These are phyloP conservation scores for Populus nigra DNA, from an alignment of 345 rosid genomes.

Conservation along the genomic window DNA sequence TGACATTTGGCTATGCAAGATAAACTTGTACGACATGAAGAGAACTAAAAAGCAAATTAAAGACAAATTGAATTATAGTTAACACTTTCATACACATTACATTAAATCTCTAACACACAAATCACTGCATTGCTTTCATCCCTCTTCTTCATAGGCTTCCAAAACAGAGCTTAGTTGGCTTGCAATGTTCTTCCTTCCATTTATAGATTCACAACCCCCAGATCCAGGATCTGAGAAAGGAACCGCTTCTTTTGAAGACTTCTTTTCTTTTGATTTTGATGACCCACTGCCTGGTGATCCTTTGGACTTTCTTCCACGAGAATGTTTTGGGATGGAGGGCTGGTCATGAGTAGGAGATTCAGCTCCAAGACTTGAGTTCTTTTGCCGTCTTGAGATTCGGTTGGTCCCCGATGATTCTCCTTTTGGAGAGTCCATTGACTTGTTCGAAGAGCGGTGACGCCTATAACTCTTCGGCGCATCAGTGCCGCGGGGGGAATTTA, in stretches of 20 bases:
- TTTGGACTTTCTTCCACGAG: slow-evolving; percentile 20
- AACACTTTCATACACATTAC: not conserved
- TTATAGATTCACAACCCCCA: slow-evolving; percentile 12
- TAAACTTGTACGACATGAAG: not conserved
- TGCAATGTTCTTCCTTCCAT: slow-evolving; percentile 10
- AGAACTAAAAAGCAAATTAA: not conserved
- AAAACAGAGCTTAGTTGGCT: slow-evolving; percentile 20
- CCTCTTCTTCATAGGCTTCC: slow-evolving; percentile 22
- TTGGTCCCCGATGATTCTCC: slow-evolving; percentile 9
- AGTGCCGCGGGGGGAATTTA: slow-evolving; percentile 18
- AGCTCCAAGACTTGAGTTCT: slow-evolving; percentile 5
- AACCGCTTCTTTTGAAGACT: not conserved
- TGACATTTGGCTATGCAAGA: not conserved
- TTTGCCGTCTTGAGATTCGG: slow-evolving; percentile 12
- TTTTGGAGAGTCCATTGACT: slow-evolving; percentile 27
- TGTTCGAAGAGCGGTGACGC: slow-evolving; percentile 31
- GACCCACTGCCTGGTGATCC: slow-evolving; percentile 8
- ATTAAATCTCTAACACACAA: not conserved
- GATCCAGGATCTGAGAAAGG: slow-evolving; percentile 9
- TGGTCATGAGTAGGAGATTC: slow-evolving; percentile 18
- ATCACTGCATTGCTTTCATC: not conserved
- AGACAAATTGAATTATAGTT: not conserved
- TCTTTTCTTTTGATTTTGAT: slow-evolving; percentile 21
- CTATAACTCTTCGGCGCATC: slow-evolving; percentile 38
- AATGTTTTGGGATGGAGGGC: slow-evolving; percentile 23